These are phyloP conservation scores for Tricholoma sp. DNA, from an alignment of 768 basidiomycete genomes.

Conservation along the genomic window DNA sequence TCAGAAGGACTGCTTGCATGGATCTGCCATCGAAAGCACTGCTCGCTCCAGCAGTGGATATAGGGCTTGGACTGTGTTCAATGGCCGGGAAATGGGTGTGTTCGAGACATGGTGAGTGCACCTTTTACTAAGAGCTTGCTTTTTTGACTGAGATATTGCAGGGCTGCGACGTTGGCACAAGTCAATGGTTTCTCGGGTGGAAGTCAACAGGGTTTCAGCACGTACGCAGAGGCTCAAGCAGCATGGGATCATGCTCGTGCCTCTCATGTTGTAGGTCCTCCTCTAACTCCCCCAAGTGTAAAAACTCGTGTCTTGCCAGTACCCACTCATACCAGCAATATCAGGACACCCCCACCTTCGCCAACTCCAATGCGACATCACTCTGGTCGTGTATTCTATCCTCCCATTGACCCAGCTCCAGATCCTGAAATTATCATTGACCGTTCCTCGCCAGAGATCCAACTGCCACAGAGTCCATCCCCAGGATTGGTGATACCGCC, in stretches of 20 bases:
- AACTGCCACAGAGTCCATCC: neutral
- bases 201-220: neutral
- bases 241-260: neutral
- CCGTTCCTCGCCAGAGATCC: neutral
- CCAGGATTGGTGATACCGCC: neutral
- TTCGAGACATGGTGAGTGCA: slow-evolving; percentile 1
- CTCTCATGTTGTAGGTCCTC: neutral
- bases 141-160: neutral
- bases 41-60: neutral
- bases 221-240: neutral
- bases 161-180: neutral
- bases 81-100: neutral
- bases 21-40: neutral
- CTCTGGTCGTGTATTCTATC: neutral
- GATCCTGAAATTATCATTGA: neutral
- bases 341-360: neutral
- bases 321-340: too few species aligned
- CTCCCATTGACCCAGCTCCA: too few species aligned
- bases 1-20: neutral
- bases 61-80: neutral
- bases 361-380: neutral
- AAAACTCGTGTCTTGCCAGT: neutral
- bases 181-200: neutral
- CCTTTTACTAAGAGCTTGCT: too few species aligned
- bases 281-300: neutral